Evolutionary conservation across 306 rosid species (phyloP), one percentile per base, ranked within the genome.

Genomic region (Sophora flavescens): DNA sequence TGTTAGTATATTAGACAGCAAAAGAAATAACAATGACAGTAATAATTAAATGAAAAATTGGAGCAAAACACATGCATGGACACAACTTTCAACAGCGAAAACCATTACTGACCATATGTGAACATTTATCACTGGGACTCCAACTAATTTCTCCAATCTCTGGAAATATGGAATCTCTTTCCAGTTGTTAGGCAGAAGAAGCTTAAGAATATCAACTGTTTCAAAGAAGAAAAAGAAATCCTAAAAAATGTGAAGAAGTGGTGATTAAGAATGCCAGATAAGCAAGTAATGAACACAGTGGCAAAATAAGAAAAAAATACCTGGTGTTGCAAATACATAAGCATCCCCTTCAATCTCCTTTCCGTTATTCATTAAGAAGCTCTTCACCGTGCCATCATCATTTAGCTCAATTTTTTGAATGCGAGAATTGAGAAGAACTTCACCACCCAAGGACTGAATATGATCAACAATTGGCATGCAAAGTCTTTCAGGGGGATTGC

Each of bases 401-500:
- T 88, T 87, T 78, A 95, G 88, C 77, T 92, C 98, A 42, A 95
- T 87, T 73, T 86, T 90, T 80, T 89, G 86, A 76, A 95, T 89
- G 70, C 97, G 88, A 1, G 98, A 95, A 75, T 88, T 92, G 22
- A 92, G 92, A 64, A 80, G 86, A 44, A 95, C 97, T 88, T 95
- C 97, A 53, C 98, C 98, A 32, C 97, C 97, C 78, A 90, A 82
- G 54, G 96, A 90, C 63, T 70, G 89, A 86, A 95, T 78, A 86
- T 95, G 93, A 64, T 95, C 90, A 32, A 87, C 98, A 80, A 95
- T 82, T 13, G 98, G 98, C 94, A 78, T 76, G 81, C 98, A 95
- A 18, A 95, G 97, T 87, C 98, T 92, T 87, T 95, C 98, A 0
- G 98, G 98, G 36, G 98, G 98, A 42, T 83, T 90, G 28, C 98